Percentiles rank a stretch among this genome's conserved stretches.
phyloP scores from a whole-genome alignment of 768 basidiomycete genomes.

The Naganishia randhawae region DNA sequence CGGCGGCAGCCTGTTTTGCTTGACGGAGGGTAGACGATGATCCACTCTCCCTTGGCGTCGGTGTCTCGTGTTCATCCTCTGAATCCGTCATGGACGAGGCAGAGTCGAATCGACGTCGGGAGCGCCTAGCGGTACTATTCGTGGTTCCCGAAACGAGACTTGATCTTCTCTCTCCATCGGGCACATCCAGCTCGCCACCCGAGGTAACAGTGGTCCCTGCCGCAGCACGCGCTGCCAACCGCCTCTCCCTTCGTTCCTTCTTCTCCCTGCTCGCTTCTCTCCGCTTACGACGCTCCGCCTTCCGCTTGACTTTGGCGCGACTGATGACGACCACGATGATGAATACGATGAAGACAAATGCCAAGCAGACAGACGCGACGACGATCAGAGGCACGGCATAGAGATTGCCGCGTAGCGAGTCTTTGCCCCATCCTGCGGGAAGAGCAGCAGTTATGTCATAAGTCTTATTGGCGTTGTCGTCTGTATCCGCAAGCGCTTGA shows the following conservation, averaged over 20 bases:
- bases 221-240: not conserved
- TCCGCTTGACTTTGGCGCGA: conserved; percentile 41
- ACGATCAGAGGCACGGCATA: conserved; percentile 48
- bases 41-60: conserved; percentile 7
- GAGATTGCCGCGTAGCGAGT: conserved; percentile 41
- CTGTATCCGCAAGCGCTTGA: not conserved
- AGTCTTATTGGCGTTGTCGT: not conserved
- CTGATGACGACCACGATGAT: conserved; percentile 42
- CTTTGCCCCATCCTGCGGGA: conserved; percentile 45
- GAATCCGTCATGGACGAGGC: conserved; percentile 16
- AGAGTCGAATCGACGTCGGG: not conserved
- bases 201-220: not conserved
- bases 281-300: conserved; percentile 34
- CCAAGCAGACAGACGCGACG: conserved; percentile 42
- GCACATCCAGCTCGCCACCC: not conserved
- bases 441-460: conserved; percentile 41
- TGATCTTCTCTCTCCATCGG: not conserved
- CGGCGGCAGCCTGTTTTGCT: not conserved
- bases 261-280: conserved; percentile 23
- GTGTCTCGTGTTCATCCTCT: conserved; percentile 1
- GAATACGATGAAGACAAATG: conserved; percentile 38
- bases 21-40: conserved; percentile 11
- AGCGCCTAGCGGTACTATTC: not conserved
- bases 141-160: not conserved
- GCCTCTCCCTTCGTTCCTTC: conserved; percentile 11